Evolutionary conservation across 495 filamentous ascomycete genomes (phyloP), one percentile per base, ranked within the genome.

Genomic region (Corynascus novoguineensis): DNA sequence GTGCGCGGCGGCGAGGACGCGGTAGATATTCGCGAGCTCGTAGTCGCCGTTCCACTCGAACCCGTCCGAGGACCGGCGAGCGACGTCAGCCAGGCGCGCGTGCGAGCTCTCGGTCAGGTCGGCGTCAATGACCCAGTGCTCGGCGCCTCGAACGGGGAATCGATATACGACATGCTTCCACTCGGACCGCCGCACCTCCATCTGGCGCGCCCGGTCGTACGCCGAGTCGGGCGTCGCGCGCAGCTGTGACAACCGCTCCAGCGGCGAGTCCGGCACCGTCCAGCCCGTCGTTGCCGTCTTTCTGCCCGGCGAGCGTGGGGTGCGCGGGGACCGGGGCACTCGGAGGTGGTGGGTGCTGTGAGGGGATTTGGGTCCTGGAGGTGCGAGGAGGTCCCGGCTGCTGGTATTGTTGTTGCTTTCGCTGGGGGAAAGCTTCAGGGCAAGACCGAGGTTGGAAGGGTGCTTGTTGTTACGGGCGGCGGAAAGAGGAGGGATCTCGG

Each of bases 51-150:
- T 61, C 27, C 38, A 56, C 56, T 54, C 56, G 22, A 61, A 61
- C 52, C 62, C 62, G 37, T 65, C 62, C 5, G 31, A 19, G 8
- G 38, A 53, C 29, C 59, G 29, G 4, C 56, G 17, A 28, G 62
- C 59, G 6, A 65, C 56, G 11, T 64, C 59, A 2, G 59, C 46
- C 55, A 64, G 47, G 19, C 62, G 46, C 31, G 55, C 58, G 48
- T 64, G 62, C 42, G 51, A 56, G 12, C 37, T 42, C 54, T 64
- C 62, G 42, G 62, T 64, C 47, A 64, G 37, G 41, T 64, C 59
- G 29, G 45, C 45, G 27, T 64, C 62, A 12, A 64, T 51, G 9
- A 61, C 55, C 59, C 62, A 59, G 62, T 61, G 41, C 5, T 19
- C 55, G 7, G 31, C 31, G 4, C 62, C 62, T 25, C 35, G 49